Conservation (phyloP, 1,284 basidiomycete species). For the Mycena citricolor region DNA sequence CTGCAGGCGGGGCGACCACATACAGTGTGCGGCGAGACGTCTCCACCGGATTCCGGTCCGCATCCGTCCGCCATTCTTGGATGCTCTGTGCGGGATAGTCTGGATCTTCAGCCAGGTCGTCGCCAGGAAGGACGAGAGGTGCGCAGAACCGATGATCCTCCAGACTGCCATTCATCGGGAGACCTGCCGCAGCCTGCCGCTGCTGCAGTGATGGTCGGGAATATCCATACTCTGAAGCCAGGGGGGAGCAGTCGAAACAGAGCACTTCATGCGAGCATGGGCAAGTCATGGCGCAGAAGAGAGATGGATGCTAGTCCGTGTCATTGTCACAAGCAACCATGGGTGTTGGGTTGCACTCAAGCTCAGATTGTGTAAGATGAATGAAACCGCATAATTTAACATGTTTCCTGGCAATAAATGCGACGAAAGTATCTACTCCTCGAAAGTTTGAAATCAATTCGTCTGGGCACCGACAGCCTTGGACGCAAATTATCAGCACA, state of each 20-base stretch:
- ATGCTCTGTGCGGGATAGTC: constrained; percentile 35
- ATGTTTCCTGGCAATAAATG: constrained; percentile 1
- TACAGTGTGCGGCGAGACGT: constrained; percentile 29
- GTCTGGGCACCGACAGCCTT: constrained; percentile 74
- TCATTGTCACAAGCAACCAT: no score
- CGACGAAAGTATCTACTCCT: constrained; percentile 8
- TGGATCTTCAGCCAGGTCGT: constrained; percentile 34
- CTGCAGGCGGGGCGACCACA: constrained; percentile 30
- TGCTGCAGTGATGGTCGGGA: constrained; percentile 21
- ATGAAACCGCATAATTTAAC: constrained; percentile 5
- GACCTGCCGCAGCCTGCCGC: constrained; percentile 24
- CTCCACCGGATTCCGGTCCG: constrained; percentile 33
- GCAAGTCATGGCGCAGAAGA: constrained; percentile 3
- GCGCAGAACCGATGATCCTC: constrained; percentile 30
- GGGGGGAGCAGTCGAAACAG: constrained; percentile 11
- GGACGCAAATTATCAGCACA: constrained; percentile 12
- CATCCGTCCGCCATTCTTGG: constrained; percentile 29
- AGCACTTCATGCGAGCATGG: constrained; percentile 14
- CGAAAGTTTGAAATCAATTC: constrained; percentile 40
- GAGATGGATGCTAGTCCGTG: not conserved
- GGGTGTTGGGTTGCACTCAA: no score
- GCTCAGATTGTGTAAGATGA: no score
- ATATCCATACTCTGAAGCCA: constrained; percentile 24
- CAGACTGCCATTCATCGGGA: no score
- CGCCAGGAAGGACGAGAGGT: constrained; percentile 34